These are phyloP conservation scores for Alternaria infectoria DNA, from an alignment of 2,329 filamentous ascomycete species.

Conservation along the genomic window DNA sequence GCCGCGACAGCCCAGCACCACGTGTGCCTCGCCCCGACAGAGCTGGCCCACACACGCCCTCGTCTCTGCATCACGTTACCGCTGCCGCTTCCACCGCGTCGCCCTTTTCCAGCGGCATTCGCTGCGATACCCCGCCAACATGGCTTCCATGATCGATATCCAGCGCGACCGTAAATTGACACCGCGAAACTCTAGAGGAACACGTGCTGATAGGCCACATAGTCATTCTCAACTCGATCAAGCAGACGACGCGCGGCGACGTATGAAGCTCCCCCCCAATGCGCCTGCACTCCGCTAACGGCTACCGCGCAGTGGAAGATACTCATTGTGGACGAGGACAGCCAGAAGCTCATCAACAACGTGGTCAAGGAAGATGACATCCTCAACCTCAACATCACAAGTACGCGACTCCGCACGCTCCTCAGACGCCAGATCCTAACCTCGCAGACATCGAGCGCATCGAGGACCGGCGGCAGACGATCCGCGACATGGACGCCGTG, in stretches of 20 bases:
- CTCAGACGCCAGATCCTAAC: constrained; percentile 31
- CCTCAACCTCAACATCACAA: constrained; percentile 93
- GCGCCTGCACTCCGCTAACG: constrained; percentile 33
- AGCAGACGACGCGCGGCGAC: constrained; percentile 79
- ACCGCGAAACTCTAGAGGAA: background rate
- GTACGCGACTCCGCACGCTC: constrained; percentile 59
- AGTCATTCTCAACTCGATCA: constrained; percentile 78
- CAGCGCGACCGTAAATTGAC: constrained; percentile 71
- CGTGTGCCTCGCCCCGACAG: background rate
- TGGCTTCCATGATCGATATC: constrained; percentile 86
- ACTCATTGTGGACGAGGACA: constrained; percentile 83
- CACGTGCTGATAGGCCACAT: constrained; percentile 22
- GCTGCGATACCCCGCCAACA: constrained; percentile 57
- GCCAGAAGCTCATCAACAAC: constrained; percentile 87
- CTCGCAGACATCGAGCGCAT: constrained; percentile 89
- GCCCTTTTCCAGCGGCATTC: constrained; percentile 12
- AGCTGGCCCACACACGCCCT: background rate
- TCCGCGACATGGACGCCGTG: constrained; percentile 91
- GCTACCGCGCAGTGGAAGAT: constrained; percentile 82
- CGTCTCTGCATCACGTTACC: background rate
- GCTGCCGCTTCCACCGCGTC: background rate
- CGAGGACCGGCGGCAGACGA: constrained; percentile 81
- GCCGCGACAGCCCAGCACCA: constrained; percentile 8
- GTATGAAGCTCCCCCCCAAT: constrained; percentile 57
- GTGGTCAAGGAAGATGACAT: constrained; percentile 95